A percentile compares a stretch with the other conserved stretches of the same genome.
Conservation (phyloP, 73 alveolate species). For the Uronychia setigera region DNA sequence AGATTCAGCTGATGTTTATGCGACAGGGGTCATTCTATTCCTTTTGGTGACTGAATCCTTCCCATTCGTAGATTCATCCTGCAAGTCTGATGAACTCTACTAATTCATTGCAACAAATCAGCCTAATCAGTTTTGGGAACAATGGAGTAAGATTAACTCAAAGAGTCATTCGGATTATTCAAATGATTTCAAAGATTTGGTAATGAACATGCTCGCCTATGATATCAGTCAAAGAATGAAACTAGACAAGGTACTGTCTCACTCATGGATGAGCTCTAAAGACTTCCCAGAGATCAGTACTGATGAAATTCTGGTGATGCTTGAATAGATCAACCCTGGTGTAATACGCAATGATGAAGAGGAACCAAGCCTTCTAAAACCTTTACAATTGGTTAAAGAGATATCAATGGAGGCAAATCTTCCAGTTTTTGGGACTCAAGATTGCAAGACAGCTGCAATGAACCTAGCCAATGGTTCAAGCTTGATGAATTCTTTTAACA, state of each 20-base stretch:
- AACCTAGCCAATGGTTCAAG: too few relatives aligned
- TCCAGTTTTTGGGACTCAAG: too few relatives aligned
- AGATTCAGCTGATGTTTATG: neutral
- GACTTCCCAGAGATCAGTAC: too few relatives aligned
- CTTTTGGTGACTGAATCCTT: neutral
- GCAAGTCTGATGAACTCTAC: slow-evolving; percentile 42
- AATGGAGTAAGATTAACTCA: slow-evolving; percentile 8
- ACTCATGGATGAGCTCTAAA: too few relatives aligned
- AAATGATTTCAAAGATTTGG: slow-evolving; percentile 60
- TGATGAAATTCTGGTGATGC: too few relatives aligned
- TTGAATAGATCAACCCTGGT: too few relatives aligned
- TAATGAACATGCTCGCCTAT: slow-evolving; percentile 46
- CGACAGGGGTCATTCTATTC: neutral
- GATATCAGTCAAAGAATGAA: slow-evolving; percentile 54
- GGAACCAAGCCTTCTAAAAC: too few relatives aligned
- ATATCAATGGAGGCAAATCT: too few relatives aligned
- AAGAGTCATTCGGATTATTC: slow-evolving; percentile 29
- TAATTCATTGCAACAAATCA: slow-evolving; percentile 5
- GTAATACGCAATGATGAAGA: too few relatives aligned
- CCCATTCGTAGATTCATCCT: slow-evolving; percentile 31
- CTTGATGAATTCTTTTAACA: too few relatives aligned
- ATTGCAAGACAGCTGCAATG: too few relatives aligned
- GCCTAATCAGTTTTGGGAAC: slow-evolving; percentile 13
- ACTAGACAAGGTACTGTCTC: slow-evolving; percentile 47
- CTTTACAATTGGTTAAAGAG: too few relatives aligned